Evolutionary conservation across 768 basidiomycete species (phyloP).

Genomic region (Fomitopsis pulvina): DNA sequence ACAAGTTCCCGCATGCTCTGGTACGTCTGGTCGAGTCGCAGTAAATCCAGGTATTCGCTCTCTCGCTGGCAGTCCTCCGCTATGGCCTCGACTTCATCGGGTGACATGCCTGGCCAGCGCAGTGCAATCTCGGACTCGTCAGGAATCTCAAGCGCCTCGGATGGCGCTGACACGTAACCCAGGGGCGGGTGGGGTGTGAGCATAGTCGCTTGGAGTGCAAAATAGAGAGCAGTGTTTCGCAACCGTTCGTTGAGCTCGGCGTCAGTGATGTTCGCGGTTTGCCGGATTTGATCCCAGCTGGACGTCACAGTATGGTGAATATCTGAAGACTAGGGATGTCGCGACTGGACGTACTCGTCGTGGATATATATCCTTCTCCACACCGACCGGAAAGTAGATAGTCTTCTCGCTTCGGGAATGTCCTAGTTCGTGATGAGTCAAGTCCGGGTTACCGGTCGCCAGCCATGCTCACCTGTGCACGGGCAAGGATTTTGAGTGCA

Average conservation of each 20-base stretch:
- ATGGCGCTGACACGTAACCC: conserved; percentile 49
- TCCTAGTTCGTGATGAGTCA: conserved; percentile 32
- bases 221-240: conserved; percentile 67
- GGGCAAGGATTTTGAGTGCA: conserved; percentile 60
- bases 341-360: conserved; percentile 66
- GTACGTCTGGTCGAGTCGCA: conserved; percentile 53
- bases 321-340: background rate
- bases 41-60: conserved; percentile 48
- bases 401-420: conserved; percentile 61
- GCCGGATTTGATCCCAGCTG: conserved; percentile 75
- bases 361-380: conserved; percentile 88
- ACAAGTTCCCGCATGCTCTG: conserved; percentile 60
- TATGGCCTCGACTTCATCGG: conserved; percentile 55
- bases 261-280: conserved; percentile 73
- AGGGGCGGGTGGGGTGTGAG: conserved; percentile 33
- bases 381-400: conserved; percentile 64
- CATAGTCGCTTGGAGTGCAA: conserved; percentile 48
- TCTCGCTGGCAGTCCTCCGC: conserved; percentile 56
- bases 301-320: background rate
- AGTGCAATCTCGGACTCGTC: conserved; percentile 53
- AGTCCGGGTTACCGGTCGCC: background rate
- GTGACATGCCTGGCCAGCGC: conserved; percentile 69
- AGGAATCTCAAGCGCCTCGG: conserved; percentile 53
- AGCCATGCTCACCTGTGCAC: conserved; percentile 36
- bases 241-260: conserved; percentile 68